Percentiles rank a stretch among this genome's conserved stretches.
Conservation (phyloP, 805 yeast species). For the Kazachstania psychrophila region DNA sequence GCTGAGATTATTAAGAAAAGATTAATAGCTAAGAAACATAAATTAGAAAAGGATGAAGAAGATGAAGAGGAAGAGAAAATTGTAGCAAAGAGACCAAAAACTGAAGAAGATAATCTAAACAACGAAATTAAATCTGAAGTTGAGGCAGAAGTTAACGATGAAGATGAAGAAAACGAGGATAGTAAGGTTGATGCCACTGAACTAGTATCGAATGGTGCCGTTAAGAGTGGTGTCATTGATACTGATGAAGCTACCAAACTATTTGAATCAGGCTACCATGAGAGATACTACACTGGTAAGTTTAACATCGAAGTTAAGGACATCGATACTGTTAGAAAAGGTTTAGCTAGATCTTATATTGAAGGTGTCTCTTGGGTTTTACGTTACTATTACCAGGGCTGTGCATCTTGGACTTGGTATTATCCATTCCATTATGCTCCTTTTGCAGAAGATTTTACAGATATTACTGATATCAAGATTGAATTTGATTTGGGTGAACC, state of each 20-base stretch:
- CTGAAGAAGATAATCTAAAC: slow-evolving; percentile 15
- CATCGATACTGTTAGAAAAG: slow-evolving; percentile 43
- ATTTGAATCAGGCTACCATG: slow-evolving; percentile 82
- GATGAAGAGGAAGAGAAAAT: slow-evolving; percentile 9
- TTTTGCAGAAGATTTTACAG: slow-evolving; percentile 78
- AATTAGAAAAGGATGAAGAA: slow-evolving; percentile 21
- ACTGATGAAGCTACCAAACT: slow-evolving; percentile 50
- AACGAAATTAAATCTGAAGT: slow-evolving; percentile 21
- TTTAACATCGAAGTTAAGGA: slow-evolving; percentile 51
- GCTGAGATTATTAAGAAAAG: slow-evolving; percentile 37
- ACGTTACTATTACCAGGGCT: slow-evolving; percentile 89
- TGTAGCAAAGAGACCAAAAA: slow-evolving; percentile 10
- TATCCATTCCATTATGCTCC: slow-evolving; percentile 98
- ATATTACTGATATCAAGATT: slow-evolving; percentile 42
- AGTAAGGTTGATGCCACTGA: slow-evolving; percentile 8
- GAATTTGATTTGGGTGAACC: slow-evolving; percentile 64
- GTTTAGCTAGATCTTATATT: slow-evolving; percentile 63
- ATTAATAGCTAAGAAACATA: slow-evolving; percentile 23
- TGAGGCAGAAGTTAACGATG: slow-evolving; percentile 14
- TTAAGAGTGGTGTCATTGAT: slow-evolving; percentile 31
- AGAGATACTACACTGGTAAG: slow-evolving; percentile 71
- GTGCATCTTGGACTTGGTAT: slow-evolving; percentile 98
- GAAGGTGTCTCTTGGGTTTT: slow-evolving; percentile 98
- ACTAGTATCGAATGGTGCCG: slow-evolving; percentile 21
- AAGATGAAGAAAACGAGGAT: slow-evolving; percentile 11